Base-by-base conservation (phyloP, 2,329 filamentous ascomycete genomes). In the Blumeriella jaapii region DNA sequence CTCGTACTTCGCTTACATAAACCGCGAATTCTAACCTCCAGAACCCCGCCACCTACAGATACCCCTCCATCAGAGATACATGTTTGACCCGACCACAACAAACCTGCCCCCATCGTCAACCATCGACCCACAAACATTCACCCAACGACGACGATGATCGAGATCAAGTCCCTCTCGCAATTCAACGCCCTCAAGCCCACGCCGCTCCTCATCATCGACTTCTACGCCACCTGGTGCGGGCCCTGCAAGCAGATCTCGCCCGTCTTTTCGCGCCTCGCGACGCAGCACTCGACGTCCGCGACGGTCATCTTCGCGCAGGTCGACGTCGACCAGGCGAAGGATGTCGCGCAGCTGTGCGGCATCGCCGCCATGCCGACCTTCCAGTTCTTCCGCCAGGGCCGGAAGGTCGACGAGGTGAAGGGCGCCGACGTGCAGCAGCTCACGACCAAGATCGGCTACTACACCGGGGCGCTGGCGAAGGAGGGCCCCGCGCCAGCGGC, bases 281-380 rank as follows among this genome's bases (percentile, higher is more conserved):
- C 68, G 40, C 78, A 86, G 55, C 74, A 89, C 52, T 76, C 82
- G 32, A 74, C 82, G 42, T 77, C 84, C 4, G 77, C 78, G 54
- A 77, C 76, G 55, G 81, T 95, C 52, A 79, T 81, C 32, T 96
- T 96, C 57, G 78, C 75, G 55, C 94, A 94, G 63, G 74, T 93
- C 65, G 79, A 95, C 64, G 83, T 86, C 54, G 86, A 95, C 55
- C 67, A 69, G 50, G 84, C 91, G 58, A 69, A 77, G 47, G 74
- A 81, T 45, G 76, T 96, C 44, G 74, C 85, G 10, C 69, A 75
- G 52, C 66, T 73, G 45, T 83, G 93, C 61, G 71, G 73, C 50
- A 78, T 95, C 54, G 75, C 76, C 47, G 83, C 84, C 64, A 86
- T 93, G 76, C 89, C 89, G 4, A 95, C 89, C 31, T 96, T 96